Evolutionary conservation across 345 rosid species (phyloP).

Genomic region (Hibiscus tridactylites): DNA sequence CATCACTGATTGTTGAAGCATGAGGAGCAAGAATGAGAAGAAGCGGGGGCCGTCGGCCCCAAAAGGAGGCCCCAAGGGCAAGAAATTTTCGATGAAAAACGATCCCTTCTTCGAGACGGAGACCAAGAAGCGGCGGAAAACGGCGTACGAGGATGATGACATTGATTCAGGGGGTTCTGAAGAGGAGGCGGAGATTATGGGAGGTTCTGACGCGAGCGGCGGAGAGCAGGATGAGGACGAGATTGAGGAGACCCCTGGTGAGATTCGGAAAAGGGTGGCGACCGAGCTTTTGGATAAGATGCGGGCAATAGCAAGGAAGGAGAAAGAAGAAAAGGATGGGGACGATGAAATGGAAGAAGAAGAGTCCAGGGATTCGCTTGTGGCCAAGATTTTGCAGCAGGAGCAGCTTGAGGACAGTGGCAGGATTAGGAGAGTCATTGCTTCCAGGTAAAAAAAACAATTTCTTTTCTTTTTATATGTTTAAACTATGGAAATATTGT

Average conservation of each 20-base stretch:
- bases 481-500: background rate
- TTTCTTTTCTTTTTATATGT: background rate
- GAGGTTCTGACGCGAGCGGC: slow-evolving; percentile 19
- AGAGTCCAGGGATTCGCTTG: slow-evolving; percentile 49
- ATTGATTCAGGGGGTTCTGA: slow-evolving; percentile 60
- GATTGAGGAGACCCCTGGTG: slow-evolving; percentile 59
- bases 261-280: slow-evolving; percentile 67
- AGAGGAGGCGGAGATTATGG: slow-evolving; percentile 28
- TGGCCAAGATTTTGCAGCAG: slow-evolving; percentile 59
- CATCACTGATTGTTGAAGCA: background rate
- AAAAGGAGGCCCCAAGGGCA: slow-evolving; percentile 2
- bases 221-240: slow-evolving; percentile 22
- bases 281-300: slow-evolving; percentile 34
- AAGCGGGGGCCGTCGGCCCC: slow-evolving; percentile 4
- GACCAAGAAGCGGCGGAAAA: slow-evolving; percentile 42
- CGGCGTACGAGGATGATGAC: slow-evolving; percentile 35
- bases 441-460: slow-evolving; percentile 51
- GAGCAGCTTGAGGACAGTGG: slow-evolving; percentile 92
- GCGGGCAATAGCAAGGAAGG: slow-evolving; percentile 33
- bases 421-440: slow-evolving; percentile 54
- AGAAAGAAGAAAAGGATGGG: slow-evolving; percentile 36
- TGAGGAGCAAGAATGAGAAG: slow-evolving; percentile 11
- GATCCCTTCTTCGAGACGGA: slow-evolving; percentile 48
- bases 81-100: slow-evolving; percentile 9
- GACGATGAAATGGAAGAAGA: slow-evolving; percentile 37